Evolutionary conservation across 2,329 filamentous ascomycete species (phyloP).

Genomic region (Fonsecaea monophora): DNA sequence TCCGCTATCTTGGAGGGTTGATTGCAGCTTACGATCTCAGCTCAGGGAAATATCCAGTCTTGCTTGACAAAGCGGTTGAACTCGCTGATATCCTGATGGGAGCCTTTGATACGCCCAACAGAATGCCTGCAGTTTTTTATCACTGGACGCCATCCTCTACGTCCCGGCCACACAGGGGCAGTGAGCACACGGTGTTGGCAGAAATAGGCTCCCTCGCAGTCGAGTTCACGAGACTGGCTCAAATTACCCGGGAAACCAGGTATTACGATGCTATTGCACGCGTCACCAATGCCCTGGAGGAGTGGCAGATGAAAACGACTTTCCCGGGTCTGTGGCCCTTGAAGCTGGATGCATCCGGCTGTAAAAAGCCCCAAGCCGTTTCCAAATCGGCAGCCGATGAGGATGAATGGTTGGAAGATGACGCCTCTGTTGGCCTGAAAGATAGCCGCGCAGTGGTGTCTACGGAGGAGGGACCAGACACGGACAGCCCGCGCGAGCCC

Average conservation of each 20-base stretch:
- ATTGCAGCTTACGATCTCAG: conserved; percentile 87
- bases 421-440: background rate
- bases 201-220: conserved; percentile 81
- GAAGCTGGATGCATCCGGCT: conserved; percentile 77
- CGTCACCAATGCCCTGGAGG: conserved; percentile 79
- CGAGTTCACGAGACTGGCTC: conserved; percentile 88
- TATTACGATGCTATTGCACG: conserved; percentile 91
- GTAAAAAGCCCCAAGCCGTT: conserved; percentile 57
- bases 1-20: conserved; percentile 87
- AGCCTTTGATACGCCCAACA: conserved; percentile 89
- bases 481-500: conserved; percentile 3
- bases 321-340: conserved; percentile 83
- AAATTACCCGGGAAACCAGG: conserved; percentile 78
- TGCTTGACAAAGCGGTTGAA: conserved; percentile 79
- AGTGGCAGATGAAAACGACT: conserved; percentile 72
- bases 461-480: background rate
- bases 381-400: conserved; percentile 36
- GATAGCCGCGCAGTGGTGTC: conserved; percentile 1
- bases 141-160: conserved; percentile 73
- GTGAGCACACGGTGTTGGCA: conserved; percentile 62
- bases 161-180: conserved; percentile 63
- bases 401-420: background rate
- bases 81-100: conserved; percentile 81
- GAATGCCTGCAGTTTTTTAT: conserved; percentile 86
- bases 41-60: conserved; percentile 67